These are phyloP conservation scores for Apophysomyces sp. DNA, from an alignment of 371 early-diverging fungal species.

Conservation along the genomic window DNA sequence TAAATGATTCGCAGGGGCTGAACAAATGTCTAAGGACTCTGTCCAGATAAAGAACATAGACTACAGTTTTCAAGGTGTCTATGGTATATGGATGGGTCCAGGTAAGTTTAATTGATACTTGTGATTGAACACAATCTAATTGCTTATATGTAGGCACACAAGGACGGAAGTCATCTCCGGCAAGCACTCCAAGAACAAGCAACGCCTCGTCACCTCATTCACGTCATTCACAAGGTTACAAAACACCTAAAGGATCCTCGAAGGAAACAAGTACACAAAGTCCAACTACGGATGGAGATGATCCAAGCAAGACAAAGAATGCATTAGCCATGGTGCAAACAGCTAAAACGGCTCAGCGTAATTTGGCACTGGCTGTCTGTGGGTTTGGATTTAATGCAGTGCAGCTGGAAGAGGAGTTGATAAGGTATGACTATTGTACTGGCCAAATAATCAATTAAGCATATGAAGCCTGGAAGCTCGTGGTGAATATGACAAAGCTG, in stretches of 20 bases:
- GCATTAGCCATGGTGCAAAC: slow-evolving; percentile 52
- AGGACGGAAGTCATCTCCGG: slow-evolving; percentile 37
- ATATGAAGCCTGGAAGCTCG: slow-evolving; percentile 60
- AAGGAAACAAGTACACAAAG: not conserved
- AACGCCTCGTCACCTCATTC: slow-evolving; percentile 6
- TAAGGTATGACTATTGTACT: slow-evolving; percentile 33
- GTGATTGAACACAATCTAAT: not conserved
- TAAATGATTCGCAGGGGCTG: slow-evolving; percentile 36
- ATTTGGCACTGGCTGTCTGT: slow-evolving; percentile 68
- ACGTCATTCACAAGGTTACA: not conserved
- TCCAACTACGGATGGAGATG: not conserved
- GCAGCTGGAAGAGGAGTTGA: slow-evolving; percentile 64
- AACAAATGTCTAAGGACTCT: slow-evolving; percentile 52
- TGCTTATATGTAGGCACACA: slow-evolving; percentile 5
- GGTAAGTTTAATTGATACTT: slow-evolving; percentile 7
- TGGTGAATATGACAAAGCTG: slow-evolving; percentile 79
- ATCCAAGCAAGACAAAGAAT: not conserved
- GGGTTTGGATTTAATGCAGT: slow-evolving; percentile 69
- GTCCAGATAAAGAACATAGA: slow-evolving; percentile 57
- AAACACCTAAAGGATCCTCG: not conserved
- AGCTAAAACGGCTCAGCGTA: slow-evolving; percentile 56
- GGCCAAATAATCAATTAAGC: not conserved
- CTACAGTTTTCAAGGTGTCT: slow-evolving; percentile 73
- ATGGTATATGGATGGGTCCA: slow-evolving; percentile 54
- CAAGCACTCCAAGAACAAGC: slow-evolving; percentile 23